Percentiles rank a stretch among this genome's conserved stretches.
Conservation (phyloP, 495 filamentous ascomycete genomes). For the Cudoniella acicularis region DNA sequence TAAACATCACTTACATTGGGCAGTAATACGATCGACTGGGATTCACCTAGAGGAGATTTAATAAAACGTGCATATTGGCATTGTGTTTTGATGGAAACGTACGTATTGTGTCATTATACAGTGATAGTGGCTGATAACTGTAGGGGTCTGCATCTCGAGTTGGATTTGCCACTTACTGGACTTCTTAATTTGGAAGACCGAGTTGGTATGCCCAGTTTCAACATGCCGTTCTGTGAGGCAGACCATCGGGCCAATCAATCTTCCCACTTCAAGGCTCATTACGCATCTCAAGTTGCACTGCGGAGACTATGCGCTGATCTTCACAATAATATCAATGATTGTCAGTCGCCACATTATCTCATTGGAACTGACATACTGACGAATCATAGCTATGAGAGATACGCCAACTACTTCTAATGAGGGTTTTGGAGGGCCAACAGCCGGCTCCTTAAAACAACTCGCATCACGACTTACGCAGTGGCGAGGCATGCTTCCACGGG, state of each 20-base stretch:
- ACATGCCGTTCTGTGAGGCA: constrained; percentile 37
- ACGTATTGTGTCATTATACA: constrained; percentile 9
- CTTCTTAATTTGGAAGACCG: constrained; percentile 44
- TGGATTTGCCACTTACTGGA: constrained; percentile 51
- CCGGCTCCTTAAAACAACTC: constrained; percentile 42
- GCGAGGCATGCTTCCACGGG: constrained; percentile 48
- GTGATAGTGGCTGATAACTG: constrained; percentile 1
- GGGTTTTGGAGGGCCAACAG: constrained; percentile 25
- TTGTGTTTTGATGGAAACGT: constrained; percentile 57
- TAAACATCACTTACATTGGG: constrained; percentile 12
- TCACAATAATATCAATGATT: constrained; percentile 44
- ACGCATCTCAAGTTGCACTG: constrained; percentile 55
- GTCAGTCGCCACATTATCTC: too few relatives aligned
- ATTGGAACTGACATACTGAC: too few relatives aligned
- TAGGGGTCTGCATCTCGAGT: constrained; percentile 50
- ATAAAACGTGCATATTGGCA: constrained; percentile 57
- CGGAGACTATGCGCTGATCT: constrained; percentile 48
- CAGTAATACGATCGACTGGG: constrained; percentile 45
- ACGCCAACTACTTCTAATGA: constrained; percentile 11
- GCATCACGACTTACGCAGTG: constrained; percentile 48
- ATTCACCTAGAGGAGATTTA: constrained; percentile 42
- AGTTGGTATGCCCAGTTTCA: constrained; percentile 51
- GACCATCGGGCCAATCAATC: constrained; percentile 46
- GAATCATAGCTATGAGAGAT: constrained; percentile 15
- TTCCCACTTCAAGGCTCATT: constrained; percentile 51